Evolutionary conservation across 495 filamentous ascomycete species (phyloP), one percentile per base, ranked within the genome.

Genomic region (Entonaema liquescens): DNA sequence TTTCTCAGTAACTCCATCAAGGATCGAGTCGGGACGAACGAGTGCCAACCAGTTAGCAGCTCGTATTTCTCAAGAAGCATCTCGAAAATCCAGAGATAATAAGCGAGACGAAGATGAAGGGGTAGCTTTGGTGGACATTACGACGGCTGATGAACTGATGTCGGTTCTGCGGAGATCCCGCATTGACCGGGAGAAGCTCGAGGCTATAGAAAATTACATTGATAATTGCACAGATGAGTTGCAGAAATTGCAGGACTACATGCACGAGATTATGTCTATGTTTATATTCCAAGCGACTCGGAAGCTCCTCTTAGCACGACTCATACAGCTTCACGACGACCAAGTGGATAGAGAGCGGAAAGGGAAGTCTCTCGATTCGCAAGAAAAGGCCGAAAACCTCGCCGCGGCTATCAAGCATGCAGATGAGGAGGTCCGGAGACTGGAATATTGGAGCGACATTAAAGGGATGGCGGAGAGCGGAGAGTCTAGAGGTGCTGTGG

Each of bases 271-370:
- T 71, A 94, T 98, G 91, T 76, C 86, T 2, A 80, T 89, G 65
- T 93, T 98, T 78, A 84, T 98, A 44, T 98, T 97, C 77, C 95
- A 98, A 79, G 87, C 90, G 19, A 97, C 94, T 0, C 88, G 94
- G 33, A 87, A 92, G 71, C 89, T 92, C 57, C 85, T 98, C 3
- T 81, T 97, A 9, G 80, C 86, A 0, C 82, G 86, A 53, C 80
- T 99, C n/a, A 85, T 89, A 49, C 75, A 86, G 38, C 79, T 85
- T 19, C 85, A 91, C 62, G 85, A 93, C 61, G 79, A 87, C 26
- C 79, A 82, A 3, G 77, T 78, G 23, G 74, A 79, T 23, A 70
- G 79, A 26, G 74, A 68, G 11, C 61, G 79, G 23, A 71, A 72
- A n/a, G 74, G 75, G 19, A 74, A 77, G 8, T 72, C 74, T 1